phyloP scores from a whole-genome alignment of 805 yeast genomes.

The Teunomyces cretensis region DNA sequence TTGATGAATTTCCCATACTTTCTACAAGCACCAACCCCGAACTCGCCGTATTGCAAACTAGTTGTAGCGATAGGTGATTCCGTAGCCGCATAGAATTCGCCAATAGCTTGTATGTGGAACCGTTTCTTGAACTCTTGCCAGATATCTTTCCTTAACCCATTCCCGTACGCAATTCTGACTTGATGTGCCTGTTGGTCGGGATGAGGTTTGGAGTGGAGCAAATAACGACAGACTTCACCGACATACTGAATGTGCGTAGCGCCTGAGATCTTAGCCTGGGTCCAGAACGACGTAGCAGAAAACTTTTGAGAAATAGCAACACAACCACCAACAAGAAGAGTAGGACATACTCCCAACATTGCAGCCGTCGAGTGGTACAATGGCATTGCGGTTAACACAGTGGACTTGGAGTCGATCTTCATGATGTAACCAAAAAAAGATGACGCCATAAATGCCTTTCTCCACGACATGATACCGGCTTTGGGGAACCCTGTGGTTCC shows the following conservation, averaged over 20 bases:
- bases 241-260: constrained; percentile 91
- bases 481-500: constrained; percentile 96
- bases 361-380: constrained; percentile 94
- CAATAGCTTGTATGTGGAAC: constrained; percentile 71
- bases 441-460: constrained; percentile 74
- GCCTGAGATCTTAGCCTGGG: constrained; percentile 67
- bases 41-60: constrained; percentile 70
- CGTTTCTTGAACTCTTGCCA: constrained; percentile 80
- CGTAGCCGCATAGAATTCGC: constrained; percentile 92
- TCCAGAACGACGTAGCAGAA: constrained; percentile 85
- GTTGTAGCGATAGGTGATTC: constrained; percentile 91
- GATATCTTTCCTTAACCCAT: constrained; percentile 85
- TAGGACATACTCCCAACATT: constrained; percentile 76
- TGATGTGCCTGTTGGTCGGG: constrained; percentile 64
- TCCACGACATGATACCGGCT: constrained; percentile 91
- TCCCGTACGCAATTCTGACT: constrained; percentile 78
- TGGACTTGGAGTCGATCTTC: constrained; percentile 52
- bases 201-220: constrained; percentile 62
- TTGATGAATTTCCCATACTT: constrained; percentile 67
- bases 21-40: constrained; percentile 87
- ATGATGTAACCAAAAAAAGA: constrained; percentile 67
- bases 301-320: constrained; percentile 78
- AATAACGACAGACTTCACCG: constrained; percentile 90
- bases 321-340: constrained; percentile 64
- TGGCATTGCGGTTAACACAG: constrained; percentile 90